These are phyloP conservation scores for Marasmius sp. DNA, from an alignment of 1,284 basidiomycete species.

Conservation along the genomic window DNA sequence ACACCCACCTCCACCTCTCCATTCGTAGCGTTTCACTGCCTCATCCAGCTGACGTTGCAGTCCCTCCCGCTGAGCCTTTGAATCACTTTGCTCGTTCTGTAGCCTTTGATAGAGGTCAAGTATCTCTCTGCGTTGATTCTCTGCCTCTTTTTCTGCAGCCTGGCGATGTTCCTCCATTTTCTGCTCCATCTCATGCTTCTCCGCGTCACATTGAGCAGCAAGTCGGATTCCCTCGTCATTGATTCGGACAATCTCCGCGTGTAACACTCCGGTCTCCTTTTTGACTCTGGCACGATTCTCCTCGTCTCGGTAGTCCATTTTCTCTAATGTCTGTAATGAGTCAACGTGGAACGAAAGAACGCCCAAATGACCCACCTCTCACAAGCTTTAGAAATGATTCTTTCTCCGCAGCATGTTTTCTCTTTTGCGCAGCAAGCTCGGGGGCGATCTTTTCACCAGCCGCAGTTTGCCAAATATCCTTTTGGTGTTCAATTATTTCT, in stretches of 20 bases:
- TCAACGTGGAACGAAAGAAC: neutral
- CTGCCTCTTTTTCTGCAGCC: neutral
- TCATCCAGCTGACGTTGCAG: neutral
- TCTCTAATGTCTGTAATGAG: neutral
- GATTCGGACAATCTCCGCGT: neutral
- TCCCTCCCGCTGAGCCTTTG: neutral
- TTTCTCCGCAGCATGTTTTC: conserved; percentile 35
- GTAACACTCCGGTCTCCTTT: neutral
- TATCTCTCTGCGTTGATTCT: neutral
- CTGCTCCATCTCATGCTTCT: neutral
- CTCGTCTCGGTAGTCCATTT: neutral
- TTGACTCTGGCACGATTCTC: neutral
- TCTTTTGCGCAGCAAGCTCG: conserved; percentile 34
- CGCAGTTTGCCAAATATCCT: conserved; percentile 35
- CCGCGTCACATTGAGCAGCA: neutral
- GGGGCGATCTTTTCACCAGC: conserved; percentile 39
- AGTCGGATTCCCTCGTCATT: neutral
- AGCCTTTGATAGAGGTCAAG: neutral
- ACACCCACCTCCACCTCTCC: neutral
- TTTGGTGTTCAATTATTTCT: conserved; percentile 40
- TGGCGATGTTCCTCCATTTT: neutral
- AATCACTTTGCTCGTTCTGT: neutral
- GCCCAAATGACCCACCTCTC: conserved; percentile 16
- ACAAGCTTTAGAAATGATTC: conserved; percentile 35
- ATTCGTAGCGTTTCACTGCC: neutral